Base-by-base conservation (phyloP, 768 basidiomycete genomes). In the Candolleomyces eurysporus region DNA sequence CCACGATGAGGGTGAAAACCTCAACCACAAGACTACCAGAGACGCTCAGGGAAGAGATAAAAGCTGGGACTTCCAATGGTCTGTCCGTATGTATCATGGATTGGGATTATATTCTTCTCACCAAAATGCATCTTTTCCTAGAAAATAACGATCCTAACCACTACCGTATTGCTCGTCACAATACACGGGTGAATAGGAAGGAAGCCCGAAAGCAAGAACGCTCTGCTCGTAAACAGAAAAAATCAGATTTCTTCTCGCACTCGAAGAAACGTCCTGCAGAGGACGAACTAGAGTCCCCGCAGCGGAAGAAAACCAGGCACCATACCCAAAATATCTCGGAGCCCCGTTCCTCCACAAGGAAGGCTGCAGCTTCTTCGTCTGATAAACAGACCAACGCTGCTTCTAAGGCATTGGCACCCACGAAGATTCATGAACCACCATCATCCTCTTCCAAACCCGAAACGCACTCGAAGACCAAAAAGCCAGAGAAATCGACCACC, bases 191-290 rank as follows among this genome's bases (percentile, higher is more conserved):
- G 26, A 79, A 81, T 51, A 80, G 89, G 59, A 91, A 86, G 70
- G 88, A 89, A 52, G 69, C 80, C 14, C 76, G 90, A 48, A 92
- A 88, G 69, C 81, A 86, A 65, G 82, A 82, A 31, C 80, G 90
- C n/a, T 61, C 75, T 0, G 78, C 76, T 49, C 78, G 78, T 55
- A 93, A 90, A 70, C 79, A 83, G 66, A 81, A 84, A 49, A 91
- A 84, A 67, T 86, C 88, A 0, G 76, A 80, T 43, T 84, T 82
- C 67, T 89, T 88, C 71, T 77, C 82, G 5, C 69, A 71, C 9
- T 55, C 52, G n/a, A 65, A 55, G 39, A 74, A 78, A 58, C 81
- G 85, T 56, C 71, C 69, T 43, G 73, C 69, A 19, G 76, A 78
- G 3, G 79, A 82, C 39, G 69, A 68, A 7, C 81, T 64, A 13